Evolutionary conservation across 2,329 filamentous ascomycete species (phyloP), one percentile per base, ranked within the genome.

Genomic region (Colletotrichum karsti): DNA sequence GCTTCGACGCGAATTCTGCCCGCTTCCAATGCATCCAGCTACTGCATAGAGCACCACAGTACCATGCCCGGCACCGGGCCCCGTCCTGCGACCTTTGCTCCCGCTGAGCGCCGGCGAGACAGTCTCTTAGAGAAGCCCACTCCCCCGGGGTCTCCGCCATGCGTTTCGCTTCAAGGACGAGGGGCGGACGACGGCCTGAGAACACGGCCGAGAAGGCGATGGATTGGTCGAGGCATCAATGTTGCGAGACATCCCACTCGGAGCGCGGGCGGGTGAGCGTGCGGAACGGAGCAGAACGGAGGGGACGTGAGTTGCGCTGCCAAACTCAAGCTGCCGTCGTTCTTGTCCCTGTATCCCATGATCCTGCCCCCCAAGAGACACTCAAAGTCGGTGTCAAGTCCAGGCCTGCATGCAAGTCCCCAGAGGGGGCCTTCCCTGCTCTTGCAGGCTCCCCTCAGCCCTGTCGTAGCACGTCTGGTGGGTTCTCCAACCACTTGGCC

Each of bases 121-220:
- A 8, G 39, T n/a, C 10, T n/a, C 15, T 41, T 5, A 41, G 7
- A 20, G 28, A 30, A 56, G 13, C 28, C n/a, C 22, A 41, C 18
- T 28, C 3, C 15, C 12, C 41, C 30, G n/a, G 57, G 48, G 41
- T 35, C 63, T 55, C 57, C 48, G 56, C 63, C 18, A 12, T n/a
- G 48, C 42, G 50, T 62, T 63, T 57, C 58, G 63, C 63, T 56
- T 56, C 58, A 22, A 56, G 18, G 51, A 24, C 12, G 50, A 63
- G 50, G 63, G 24, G 28, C 48, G 18, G 48, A 53, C 22, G 44
- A 20, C 26, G 13, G 12, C 30, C 22, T 26, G 15, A 62, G 30
- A 44, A 41, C 57, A 18, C 41, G 50, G 57, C 57, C 41, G 33
- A 42, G 50, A 39, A 50, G 30, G 22, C 28, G 33, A 28, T 24